Evolutionary conservation across 148 eudicot genomes (phyloP), one percentile per base, ranked within the genome.

Genomic region (Chenopodium suecicum): DNA sequence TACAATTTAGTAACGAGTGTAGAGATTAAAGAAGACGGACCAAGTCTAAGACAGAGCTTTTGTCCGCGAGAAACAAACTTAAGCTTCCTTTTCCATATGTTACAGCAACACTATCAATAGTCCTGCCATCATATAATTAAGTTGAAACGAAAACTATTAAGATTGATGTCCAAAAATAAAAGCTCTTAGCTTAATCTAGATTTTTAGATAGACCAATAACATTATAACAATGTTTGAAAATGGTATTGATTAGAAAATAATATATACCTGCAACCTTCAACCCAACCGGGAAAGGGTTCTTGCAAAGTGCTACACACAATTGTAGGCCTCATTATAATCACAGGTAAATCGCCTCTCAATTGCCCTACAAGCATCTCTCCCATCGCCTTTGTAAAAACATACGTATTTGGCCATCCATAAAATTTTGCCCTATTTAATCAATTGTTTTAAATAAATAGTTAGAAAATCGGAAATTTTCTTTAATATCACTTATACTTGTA

Each of bases 221-320:
- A 27, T 27, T 27, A 27, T 27, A 27, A 27, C 29, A 27, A 6
- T 41, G 8, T 41, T 41, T 41, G 7, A 41, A 5, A 7, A 41
- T 41, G 44, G 44, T 41, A 41, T 4, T 7, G 9, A 50, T 50
- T 9, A 56, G 62, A 29, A 27, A 12, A 10, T 56, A 23, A 2
- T 27, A 74, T 46, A 7, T 78, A 90, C 93, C 90, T 86, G 67
- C 82, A 82, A 52, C 91, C 90, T 82, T 91, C 86, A 14, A 91
- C 84, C 91, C 91, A 89, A 50, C 91, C 93, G 1, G 91, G 89
- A 23, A 88, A 79, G 14, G 91, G 94, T 48, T 91, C 87, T 66
- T 73, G 83, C 29, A 76, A 82, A 19, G 85, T 85, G 47, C 94
- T 91, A 19, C 77, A 77, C 4, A 91, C 84, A 27, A 91, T 84